A percentile compares a stretch with the other conserved stretches of the same genome.
Evolutionary conservation across 352 stramenopile species (phyloP).

Genomic region (Thraustochytrium striatum): DNA sequence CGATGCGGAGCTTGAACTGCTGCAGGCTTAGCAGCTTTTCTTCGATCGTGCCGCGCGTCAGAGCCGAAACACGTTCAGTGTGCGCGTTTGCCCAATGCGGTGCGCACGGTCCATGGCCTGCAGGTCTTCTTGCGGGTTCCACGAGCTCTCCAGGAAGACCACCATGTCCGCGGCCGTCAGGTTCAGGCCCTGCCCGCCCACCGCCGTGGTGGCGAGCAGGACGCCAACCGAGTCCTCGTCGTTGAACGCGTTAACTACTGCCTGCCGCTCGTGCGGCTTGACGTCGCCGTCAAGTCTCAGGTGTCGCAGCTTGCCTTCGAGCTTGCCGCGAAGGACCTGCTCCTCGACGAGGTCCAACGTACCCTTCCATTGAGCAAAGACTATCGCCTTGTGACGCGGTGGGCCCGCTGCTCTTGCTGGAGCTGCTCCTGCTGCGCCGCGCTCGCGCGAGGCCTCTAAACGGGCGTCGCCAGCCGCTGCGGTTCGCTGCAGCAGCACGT

Average conservation of each 20-base stretch:
- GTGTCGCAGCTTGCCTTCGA: constrained; percentile 62
- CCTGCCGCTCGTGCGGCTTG: constrained; percentile 62
- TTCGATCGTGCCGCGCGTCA: constrained; percentile 87
- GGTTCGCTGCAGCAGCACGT: background rate
- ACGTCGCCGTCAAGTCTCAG: constrained; percentile 86
- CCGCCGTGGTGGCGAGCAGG: constrained; percentile 89
- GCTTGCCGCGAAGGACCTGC: constrained; percentile 61
- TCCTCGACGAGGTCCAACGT: constrained; percentile 87
- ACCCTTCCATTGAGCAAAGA: constrained; percentile 88
- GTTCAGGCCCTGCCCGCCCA: constrained; percentile 92
- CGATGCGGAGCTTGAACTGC: constrained; percentile 79
- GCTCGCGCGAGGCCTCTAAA: background rate
- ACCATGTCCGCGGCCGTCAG: constrained; percentile 92
- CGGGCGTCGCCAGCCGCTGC: background rate
- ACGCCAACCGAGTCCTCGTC: constrained; percentile 80
- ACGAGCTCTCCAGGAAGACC: constrained; percentile 95
- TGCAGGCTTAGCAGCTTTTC: constrained; percentile 83
- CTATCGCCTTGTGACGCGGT: constrained; percentile 74
- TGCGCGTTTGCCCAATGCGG: constrained; percentile 78
- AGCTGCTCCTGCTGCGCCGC: background rate
- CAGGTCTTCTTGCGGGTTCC: constrained; percentile 93
- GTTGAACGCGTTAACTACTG: constrained; percentile 85
- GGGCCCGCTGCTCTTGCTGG: background rate
- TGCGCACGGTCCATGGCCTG: constrained; percentile 85
- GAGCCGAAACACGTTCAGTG: constrained; percentile 84